A percentile compares a stretch with the other conserved stretches of the same genome.
Conservation (phyloP, 352 stramenopile species). For the Globisporangium cederbergense region DNA sequence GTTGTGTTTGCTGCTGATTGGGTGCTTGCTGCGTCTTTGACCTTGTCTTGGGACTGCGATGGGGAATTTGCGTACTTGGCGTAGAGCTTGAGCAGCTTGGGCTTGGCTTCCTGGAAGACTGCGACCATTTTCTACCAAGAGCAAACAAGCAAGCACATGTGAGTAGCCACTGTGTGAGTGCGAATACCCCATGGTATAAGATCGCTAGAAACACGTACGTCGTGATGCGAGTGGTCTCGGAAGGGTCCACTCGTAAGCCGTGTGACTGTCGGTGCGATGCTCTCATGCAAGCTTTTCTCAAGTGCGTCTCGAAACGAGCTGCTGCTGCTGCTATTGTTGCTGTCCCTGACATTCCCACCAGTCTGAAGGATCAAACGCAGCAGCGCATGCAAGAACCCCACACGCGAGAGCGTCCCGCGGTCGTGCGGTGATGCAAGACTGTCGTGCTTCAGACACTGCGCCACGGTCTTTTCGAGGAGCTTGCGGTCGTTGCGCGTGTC, state of each 20-base stretch:
- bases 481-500: slow-evolving; percentile 33
- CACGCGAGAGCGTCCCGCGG: slow-evolving; percentile 51
- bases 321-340: slow-evolving; percentile 16
- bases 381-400: slow-evolving; percentile 68
- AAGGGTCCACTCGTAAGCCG: slow-evolving; percentile 68
- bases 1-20: slow-evolving; percentile 8
- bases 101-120: slow-evolving; percentile 66
- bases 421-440: slow-evolving; percentile 48
- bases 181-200: background rate
- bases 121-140: slow-evolving; percentile 52
- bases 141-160: background rate
- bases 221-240: slow-evolving; percentile 69
- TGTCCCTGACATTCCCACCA: slow-evolving; percentile 13
- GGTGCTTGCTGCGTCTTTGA: slow-evolving; percentile 7
- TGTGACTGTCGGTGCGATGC: slow-evolving; percentile 45
- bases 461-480: slow-evolving; percentile 36
- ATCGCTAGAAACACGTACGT: slow-evolving; percentile 33
- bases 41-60: slow-evolving; percentile 3
- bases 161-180: background rate
- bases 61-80: slow-evolving; percentile 40
- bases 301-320: slow-evolving; percentile 25
- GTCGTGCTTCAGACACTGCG: slow-evolving; percentile 34
- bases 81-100: slow-evolving; percentile 73
- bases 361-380: slow-evolving; percentile 31
- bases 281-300: slow-evolving; percentile 40